Conservation (phyloP, 176 grass and related monocot species). For the Triticum dicoccoides region DNA sequence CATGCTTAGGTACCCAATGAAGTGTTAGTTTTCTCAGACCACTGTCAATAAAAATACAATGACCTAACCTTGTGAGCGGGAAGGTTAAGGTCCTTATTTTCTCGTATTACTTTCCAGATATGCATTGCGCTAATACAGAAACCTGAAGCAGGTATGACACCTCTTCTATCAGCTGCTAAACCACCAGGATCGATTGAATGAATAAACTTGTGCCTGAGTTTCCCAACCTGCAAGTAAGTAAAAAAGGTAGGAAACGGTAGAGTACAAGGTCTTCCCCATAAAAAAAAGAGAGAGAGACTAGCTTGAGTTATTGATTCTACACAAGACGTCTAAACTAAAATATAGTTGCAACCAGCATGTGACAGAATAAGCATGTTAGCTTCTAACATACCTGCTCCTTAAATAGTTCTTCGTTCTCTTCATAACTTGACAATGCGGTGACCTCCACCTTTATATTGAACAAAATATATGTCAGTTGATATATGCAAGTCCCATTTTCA, state of each 20-base stretch:
- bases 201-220: constrained; percentile 71
- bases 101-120: constrained; percentile 86
- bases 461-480: constrained; percentile 26
- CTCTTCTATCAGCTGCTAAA: constrained; percentile 88
- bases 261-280: background rate
- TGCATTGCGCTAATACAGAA: constrained; percentile 83
- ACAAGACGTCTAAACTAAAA: background rate
- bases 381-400: constrained; percentile 59
- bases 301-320: background rate
- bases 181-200: constrained; percentile 72
- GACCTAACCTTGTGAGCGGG: constrained; percentile 93
- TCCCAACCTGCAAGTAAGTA: constrained; percentile 53
- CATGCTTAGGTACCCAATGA: background rate
- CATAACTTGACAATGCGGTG: constrained; percentile 78
- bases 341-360: background rate
- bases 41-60: constrained; percentile 9
- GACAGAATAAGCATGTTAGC: background rate
- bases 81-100: constrained; percentile 98
- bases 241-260: background rate
- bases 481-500: constrained; percentile 21
- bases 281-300: background rate
- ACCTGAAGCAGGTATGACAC: constrained; percentile 82
- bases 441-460: constrained; percentile 78
- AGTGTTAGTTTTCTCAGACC: constrained; percentile 9
- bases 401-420: constrained; percentile 89